Base-by-base conservation (phyloP, 768 basidiomycete species). In the Peribolospora kevripleyi region DNA sequence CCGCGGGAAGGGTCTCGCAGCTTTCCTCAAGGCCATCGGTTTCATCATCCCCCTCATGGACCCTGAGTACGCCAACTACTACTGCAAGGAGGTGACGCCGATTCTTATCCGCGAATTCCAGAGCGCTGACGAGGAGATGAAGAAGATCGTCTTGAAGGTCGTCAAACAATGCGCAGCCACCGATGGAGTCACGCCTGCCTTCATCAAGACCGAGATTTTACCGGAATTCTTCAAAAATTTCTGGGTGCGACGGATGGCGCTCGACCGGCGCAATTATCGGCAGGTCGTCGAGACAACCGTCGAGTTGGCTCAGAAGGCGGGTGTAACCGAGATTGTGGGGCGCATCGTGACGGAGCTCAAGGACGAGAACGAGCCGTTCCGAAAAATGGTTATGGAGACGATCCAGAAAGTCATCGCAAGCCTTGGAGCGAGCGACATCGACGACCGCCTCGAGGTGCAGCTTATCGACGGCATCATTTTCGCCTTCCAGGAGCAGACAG, bases 21-120 rank as follows among this genome's bases (percentile, higher is more conserved):
- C 88, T 7, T 93, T 91, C 74, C 70, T 93, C 59, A 93, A 93
- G 67, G 93, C 91, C 39, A 97, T 97, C 60, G 93, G 93, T 42
- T 97, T 95, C 70, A 98, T 98, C 66, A 95, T 98, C 54, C 93
- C 93, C 3, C 81, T 98, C 57, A 97, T 98, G 93, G 93, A 98
- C 65, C 88, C 93, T 50, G 91, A 98, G 72, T 97, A 95, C 63
- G 93, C 91, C 10, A 90, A 86, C 11, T 97, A 97, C 71, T 98
- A 98, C 68, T 95, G 90, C 50, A 91, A 91, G 69, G 91, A 95
- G 72, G 87, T 91, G 54, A 90, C 84, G 8, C 82, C 88, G 60
- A 90, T 91, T 65, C 81, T 91, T 55, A 91, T 91, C 59, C 86
- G 93, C 64, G 51, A 54, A 58, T 59, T 51, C 25, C 88, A 91